phyloP scores from a whole-genome alignment of 2,329 filamentous ascomycete species.

The Fusarium algeriense region DNA sequence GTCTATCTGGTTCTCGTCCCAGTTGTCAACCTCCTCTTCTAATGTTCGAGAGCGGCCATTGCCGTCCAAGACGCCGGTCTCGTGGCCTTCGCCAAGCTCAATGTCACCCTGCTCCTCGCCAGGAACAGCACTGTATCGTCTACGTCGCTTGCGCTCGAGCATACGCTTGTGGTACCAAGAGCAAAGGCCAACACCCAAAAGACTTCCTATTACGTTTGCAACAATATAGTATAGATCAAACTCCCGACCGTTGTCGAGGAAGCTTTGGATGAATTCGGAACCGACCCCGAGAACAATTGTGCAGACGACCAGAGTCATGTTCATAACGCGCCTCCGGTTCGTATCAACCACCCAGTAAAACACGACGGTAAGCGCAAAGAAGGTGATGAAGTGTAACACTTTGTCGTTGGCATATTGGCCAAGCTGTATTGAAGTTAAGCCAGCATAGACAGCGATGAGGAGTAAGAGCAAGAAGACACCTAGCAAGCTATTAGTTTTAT shows the following conservation, averaged over 20 bases:
- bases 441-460: conserved; percentile 81
- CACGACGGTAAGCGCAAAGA: conserved; percentile 86
- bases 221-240: conserved; percentile 88
- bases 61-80: conserved; percentile 70
- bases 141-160: conserved; percentile 84
- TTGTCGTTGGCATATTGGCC: conserved; percentile 83
- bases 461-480: conserved; percentile 78
- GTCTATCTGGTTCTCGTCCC: conserved; percentile 84
- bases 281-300: conserved; percentile 78
- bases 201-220: conserved; percentile 86
- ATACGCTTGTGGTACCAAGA: conserved; percentile 96
- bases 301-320: conserved; percentile 85
- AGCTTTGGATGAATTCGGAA: conserved; percentile 79
- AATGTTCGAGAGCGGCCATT: conserved; percentile 58
- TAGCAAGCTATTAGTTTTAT: conserved; percentile 52
- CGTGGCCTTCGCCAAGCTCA: conserved; percentile 81
- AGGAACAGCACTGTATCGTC: conserved; percentile 78
- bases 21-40: conserved; percentile 90
- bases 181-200: conserved; percentile 78
- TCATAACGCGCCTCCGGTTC: conserved; percentile 83
- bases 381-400: conserved; percentile 84
- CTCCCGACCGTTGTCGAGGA: conserved; percentile 78
- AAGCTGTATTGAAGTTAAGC: conserved; percentile 75
- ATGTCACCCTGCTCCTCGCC: conserved; percentile 75
- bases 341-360: conserved; percentile 99